Base-by-base conservation (phyloP, 768 basidiomycete species). In the Sarcodon sp. region DNA sequence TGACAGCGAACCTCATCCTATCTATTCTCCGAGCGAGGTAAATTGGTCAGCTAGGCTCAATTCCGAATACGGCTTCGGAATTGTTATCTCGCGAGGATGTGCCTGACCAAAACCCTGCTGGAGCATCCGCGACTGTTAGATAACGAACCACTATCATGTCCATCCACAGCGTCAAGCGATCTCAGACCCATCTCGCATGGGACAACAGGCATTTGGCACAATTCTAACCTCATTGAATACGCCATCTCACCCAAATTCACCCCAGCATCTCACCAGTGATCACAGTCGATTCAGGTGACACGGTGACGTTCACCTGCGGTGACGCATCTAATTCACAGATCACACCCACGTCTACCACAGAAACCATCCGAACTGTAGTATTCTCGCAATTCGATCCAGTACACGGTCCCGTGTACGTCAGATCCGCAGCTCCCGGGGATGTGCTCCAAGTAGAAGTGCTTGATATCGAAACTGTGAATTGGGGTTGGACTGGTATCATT, bases 291-390 rank as follows among this genome's bases (percentile, higher is more conserved):
- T 79, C 78, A 1, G 79, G 78, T 11, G 72, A 75, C 3, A 71
- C 66, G 3, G 64, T 81, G 50, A 66, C 67, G 18, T 77, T 80
- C 54, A 75, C 77, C 55, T 81, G 78, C 51, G 66, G 77, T n/a
- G 77, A 80, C 56, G 77, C 71, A 2, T 78, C 77, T 21, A 79
- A 79, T 52, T 77, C 76, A 1, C 77, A 80, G 59, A 65, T 81
- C 49, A 71, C 67, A 0, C 56, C 69, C 21, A 50, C 63, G 4
- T 73, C 74, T 6, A 71, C 68, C 13, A 50, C 59, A 3, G 47
- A 49, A 1, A 51, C 65, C 18, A 54, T 80, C 35, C 51, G 60
- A 10, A 57, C 68, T 2, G 58, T 79, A 50, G 63, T 69, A 6
- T 67, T 80, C 53, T 56, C 70, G 3, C 68, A 68, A 43, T 66